Percentiles rank a stretch among this genome's conserved stretches.
Evolutionary conservation across 192 early-diverging fungal genomes (phyloP).

Genomic region (Gonapodya sp.): DNA sequence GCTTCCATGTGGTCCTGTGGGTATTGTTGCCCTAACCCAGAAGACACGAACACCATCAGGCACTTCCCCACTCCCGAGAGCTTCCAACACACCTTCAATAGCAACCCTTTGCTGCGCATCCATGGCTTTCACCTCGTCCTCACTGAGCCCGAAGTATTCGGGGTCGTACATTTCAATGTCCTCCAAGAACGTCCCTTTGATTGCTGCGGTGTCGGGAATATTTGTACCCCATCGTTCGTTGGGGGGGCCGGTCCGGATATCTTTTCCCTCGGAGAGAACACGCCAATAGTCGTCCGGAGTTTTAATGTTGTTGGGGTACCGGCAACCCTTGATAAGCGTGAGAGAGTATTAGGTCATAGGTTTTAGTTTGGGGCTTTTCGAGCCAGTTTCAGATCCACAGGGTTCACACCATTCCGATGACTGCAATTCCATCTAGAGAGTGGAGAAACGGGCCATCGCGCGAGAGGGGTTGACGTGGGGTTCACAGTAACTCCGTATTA

Average conservation of each 20-base stretch:
- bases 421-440: not conserved
- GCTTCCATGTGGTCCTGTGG: too few relatives aligned
- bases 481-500: too few relatives aligned
- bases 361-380: too few relatives aligned
- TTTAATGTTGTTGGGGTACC: not conserved
- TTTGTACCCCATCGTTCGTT: constrained; percentile 1
- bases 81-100: not conserved
- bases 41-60: too few relatives aligned
- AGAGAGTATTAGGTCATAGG: not conserved
- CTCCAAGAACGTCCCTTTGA: not conserved
- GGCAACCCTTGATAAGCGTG: not conserved
- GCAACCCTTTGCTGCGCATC: constrained; percentile 11
- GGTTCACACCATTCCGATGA: not conserved
- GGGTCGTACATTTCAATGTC: not conserved
- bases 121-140: not conserved
- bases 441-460: too few relatives aligned
- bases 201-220: not conserved
- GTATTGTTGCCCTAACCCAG: too few relatives aligned
- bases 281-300: not conserved
- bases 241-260: constrained; percentile 9
- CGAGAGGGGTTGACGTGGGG: too few relatives aligned
- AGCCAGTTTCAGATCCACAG: not conserved
- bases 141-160: not conserved
- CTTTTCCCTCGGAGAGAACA: not conserved
- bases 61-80: not conserved